Evolutionary conservation across 139 green algal genomes (phyloP).

Genomic region (Coelastrella sp.): DNA sequence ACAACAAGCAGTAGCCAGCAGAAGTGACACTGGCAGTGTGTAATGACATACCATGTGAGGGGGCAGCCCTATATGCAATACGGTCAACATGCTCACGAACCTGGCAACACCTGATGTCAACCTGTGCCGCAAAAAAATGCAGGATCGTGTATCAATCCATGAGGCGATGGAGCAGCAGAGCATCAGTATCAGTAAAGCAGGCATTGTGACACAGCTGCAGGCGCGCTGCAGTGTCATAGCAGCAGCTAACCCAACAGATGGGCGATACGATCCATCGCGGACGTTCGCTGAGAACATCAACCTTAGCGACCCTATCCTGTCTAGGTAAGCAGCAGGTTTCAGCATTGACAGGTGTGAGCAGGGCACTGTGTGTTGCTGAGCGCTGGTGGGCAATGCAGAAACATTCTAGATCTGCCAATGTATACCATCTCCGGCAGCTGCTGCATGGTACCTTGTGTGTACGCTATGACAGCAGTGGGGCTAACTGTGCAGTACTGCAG

Average conservation of each 20-base stretch:
- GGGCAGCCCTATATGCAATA: too few relatives aligned
- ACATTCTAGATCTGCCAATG: not conserved
- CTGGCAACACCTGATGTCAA: too few relatives aligned
- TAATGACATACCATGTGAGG: too few relatives aligned
- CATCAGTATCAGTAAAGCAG: conserved; percentile 99
- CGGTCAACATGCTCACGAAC: too few relatives aligned
- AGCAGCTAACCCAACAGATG: conserved; percentile 96
- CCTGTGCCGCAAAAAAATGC: not conserved
- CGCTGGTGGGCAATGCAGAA: not conserved
- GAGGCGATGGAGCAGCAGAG: conserved; percentile 99
- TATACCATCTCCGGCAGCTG: not conserved
- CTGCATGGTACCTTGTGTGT: not conserved
- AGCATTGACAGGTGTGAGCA: not conserved
- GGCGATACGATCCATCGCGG: conserved; percentile 93
- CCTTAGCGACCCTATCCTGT: conserved; percentile 98
- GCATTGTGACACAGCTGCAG: conserved; percentile 89
- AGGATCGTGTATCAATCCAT: conserved; percentile 85
- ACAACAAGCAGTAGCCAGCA: too few relatives aligned
- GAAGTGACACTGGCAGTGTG: too few relatives aligned
- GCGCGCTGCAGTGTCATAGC: conserved; percentile 96
- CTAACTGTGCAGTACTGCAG: not conserved
- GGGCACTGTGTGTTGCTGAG: not conserved
- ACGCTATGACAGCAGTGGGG: not conserved
- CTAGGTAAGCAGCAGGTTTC: conserved; percentile 71
- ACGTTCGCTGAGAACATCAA: conserved; percentile 87